Conservation (phyloP, 2,329 filamentous ascomycete species). For the Aureobasidium subglaciale region DNA sequence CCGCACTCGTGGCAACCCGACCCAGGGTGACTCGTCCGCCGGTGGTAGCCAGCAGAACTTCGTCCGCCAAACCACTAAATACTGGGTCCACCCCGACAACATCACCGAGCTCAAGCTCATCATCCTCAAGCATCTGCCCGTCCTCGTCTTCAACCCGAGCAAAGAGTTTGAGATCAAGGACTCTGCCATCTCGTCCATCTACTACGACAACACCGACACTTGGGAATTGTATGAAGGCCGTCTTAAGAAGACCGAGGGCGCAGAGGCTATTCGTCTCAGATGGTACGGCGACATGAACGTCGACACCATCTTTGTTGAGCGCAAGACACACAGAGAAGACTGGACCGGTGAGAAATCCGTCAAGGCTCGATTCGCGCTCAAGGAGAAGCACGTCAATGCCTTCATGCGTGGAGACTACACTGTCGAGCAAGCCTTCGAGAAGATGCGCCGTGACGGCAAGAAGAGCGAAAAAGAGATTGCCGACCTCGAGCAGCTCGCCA, state of each 20-base stretch:
- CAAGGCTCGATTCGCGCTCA: slow-evolving; percentile 88
- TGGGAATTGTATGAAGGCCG: slow-evolving; percentile 94
- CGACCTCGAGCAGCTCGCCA: slow-evolving; percentile 80
- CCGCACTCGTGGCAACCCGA: slow-evolving; percentile 83
- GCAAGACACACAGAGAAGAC: slow-evolving; percentile 96
- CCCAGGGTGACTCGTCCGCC: slow-evolving; percentile 84
- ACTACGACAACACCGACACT: slow-evolving; percentile 89
- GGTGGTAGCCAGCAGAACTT: slow-evolving; percentile 93
- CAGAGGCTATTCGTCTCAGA: slow-evolving; percentile 88
- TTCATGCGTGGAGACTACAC: slow-evolving; percentile 80
- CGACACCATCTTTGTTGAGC: slow-evolving; percentile 92
- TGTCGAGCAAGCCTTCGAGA: slow-evolving; percentile 86
- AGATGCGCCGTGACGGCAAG: slow-evolving; percentile 90
- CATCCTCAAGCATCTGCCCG: slow-evolving; percentile 92
- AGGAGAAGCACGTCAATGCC: slow-evolving; percentile 95
- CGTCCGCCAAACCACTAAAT: slow-evolving; percentile 94
- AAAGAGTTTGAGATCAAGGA: slow-evolving; percentile 92
- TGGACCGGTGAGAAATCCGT: slow-evolving; percentile 99
- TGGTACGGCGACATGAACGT: slow-evolving; percentile 98
- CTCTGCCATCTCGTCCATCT: slow-evolving; percentile 94
- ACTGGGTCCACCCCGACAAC: slow-evolving; percentile 98
- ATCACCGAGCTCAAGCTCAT: slow-evolving; percentile 97
- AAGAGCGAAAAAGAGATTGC: slow-evolving; percentile 87
- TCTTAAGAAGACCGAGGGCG: slow-evolving; percentile 94
- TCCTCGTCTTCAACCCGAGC: slow-evolving; percentile 92